Conservation (phyloP, 805 yeast species). For the Monosporozyma unispora region DNA sequence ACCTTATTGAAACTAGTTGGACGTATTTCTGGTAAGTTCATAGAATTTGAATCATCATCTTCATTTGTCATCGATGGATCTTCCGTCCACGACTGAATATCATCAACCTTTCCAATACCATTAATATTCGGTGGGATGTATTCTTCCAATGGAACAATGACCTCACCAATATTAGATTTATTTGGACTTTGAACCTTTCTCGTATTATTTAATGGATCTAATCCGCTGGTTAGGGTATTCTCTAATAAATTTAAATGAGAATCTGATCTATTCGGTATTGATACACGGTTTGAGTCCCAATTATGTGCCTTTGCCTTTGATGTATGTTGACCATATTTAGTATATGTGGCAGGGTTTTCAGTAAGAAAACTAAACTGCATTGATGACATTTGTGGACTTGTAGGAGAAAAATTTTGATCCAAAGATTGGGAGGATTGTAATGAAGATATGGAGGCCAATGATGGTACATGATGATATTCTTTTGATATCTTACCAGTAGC, state of each 20-base stretch:
- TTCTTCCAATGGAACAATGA: constrained; percentile 32
- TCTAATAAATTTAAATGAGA: constrained; percentile 13
- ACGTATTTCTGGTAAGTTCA: neutral
- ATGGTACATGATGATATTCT: constrained; percentile 24
- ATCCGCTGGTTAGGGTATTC: constrained; percentile 1
- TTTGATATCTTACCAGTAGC: constrained; percentile 23
- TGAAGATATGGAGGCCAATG: constrained; percentile 26
- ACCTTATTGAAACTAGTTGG: constrained; percentile 1
- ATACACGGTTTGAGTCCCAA: constrained; percentile 14
- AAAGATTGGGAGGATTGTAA: constrained; percentile 27
- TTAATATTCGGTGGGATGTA: constrained; percentile 27
- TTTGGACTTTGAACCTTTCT: neutral
- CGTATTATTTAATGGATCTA: constrained; percentile 1
- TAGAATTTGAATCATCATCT: constrained; percentile 6
- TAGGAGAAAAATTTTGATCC: constrained; percentile 26
- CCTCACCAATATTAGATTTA: constrained; percentile 31
- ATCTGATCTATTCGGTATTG: constrained; percentile 15
- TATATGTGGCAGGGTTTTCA: constrained; percentile 2
- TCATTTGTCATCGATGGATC: neutral
- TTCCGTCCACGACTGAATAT: constrained; percentile 8
- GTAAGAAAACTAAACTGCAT: constrained; percentile 10
- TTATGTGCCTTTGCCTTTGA: constrained; percentile 1
- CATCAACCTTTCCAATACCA: constrained; percentile 27
- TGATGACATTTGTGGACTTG: constrained; percentile 20
- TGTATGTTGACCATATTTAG: neutral